These are phyloP conservation scores for Hemisphaericaspora nanyangensis DNA, from an alignment of 805 yeast genomes.

Conservation along the genomic window DNA sequence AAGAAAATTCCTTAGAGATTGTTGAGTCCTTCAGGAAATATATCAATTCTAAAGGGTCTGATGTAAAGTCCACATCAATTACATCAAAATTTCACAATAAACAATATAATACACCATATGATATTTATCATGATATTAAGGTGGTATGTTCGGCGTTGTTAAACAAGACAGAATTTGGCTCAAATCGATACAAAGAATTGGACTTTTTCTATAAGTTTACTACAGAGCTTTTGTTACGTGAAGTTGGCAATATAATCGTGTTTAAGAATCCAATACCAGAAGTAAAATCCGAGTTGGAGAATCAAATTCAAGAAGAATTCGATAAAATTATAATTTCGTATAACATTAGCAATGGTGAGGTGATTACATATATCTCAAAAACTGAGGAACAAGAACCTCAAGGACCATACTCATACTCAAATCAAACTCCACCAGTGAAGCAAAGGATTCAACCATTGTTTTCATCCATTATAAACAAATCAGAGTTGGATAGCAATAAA, in stretches of 20 bases:
- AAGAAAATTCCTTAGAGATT: conserved; percentile 40
- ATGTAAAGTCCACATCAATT: conserved; percentile 36
- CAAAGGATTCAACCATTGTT: conserved; percentile 73
- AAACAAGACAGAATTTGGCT: conserved; percentile 45
- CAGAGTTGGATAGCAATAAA: conserved; percentile 72
- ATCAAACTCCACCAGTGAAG: conserved; percentile 26
- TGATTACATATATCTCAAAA: conserved; percentile 35
- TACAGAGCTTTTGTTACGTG: conserved; percentile 61
- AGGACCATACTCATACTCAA: conserved; percentile 23
- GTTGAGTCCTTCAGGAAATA: conserved; percentile 38
- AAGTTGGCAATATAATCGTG: conserved; percentile 28
- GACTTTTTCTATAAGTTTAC: conserved; percentile 63
- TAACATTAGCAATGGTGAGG: conserved; percentile 56
- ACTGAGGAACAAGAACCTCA: conserved; percentile 25
- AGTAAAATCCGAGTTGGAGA: conserved; percentile 34
- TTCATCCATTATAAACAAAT: conserved; percentile 65
- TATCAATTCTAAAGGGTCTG: conserved; percentile 24
- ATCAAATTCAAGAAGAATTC: conserved; percentile 53
- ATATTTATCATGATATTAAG: conserved; percentile 64
- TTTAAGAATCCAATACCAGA: conserved; percentile 10
- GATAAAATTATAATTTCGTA: conserved; percentile 54
- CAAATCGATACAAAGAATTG: conserved; percentile 45
- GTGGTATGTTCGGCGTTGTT: conserved; percentile 50
- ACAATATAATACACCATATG: conserved; percentile 42
- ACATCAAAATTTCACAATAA: conserved; percentile 31